A percentile compares a stretch with the other conserved stretches of the same genome.
Evolutionary conservation across 1,284 basidiomycete genomes (phyloP).

Genomic region (Cutaneotrichosporon daszewskae): DNA sequence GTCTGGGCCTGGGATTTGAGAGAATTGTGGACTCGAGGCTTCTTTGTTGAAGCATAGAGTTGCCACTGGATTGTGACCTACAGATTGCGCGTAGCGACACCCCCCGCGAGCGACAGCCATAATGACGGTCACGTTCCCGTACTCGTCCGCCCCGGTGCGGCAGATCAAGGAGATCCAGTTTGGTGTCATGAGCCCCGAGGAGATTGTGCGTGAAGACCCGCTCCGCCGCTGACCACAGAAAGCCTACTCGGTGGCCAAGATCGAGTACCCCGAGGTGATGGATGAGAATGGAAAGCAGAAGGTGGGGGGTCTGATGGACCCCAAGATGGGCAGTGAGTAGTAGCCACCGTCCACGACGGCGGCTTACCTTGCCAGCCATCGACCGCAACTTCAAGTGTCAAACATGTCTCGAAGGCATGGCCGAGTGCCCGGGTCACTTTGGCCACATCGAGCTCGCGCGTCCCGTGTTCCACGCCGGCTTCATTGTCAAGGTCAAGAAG

Average conservation of each 20-base stretch:
- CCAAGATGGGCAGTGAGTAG: constrained; percentile 76
- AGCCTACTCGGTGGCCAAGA: constrained; percentile 96
- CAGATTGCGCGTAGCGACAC: neutral
- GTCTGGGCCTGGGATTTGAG: no score
- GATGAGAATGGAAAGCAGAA: constrained; percentile 90
- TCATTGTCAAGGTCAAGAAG: constrained; percentile 99
- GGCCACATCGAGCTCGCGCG: constrained; percentile 98
- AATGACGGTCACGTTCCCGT: constrained; percentile 54
- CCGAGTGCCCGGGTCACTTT: constrained; percentile 96
- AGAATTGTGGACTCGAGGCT: no score
- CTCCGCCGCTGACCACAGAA: constrained; percentile 56
- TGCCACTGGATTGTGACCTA: neutral
- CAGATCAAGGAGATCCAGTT: constrained; percentile 98
- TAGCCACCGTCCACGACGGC: constrained; percentile 20
- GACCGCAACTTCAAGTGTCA: constrained; percentile 99
- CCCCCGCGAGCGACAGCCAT: constrained; percentile 9
- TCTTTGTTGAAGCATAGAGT: no score
- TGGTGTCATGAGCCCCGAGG: constrained; percentile 98
- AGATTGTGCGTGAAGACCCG: constrained; percentile 69
- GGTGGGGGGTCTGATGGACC: constrained; percentile 92
- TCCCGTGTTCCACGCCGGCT: constrained; percentile 96
- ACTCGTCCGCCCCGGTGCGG: constrained; percentile 85
- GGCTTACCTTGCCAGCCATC: constrained; percentile 55
- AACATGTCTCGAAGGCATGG: constrained; percentile 98
- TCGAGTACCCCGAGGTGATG: constrained; percentile 97